Conservation (phyloP, 2,329 filamentous ascomycete species). For the Pseudocercospora fuligena region DNA sequence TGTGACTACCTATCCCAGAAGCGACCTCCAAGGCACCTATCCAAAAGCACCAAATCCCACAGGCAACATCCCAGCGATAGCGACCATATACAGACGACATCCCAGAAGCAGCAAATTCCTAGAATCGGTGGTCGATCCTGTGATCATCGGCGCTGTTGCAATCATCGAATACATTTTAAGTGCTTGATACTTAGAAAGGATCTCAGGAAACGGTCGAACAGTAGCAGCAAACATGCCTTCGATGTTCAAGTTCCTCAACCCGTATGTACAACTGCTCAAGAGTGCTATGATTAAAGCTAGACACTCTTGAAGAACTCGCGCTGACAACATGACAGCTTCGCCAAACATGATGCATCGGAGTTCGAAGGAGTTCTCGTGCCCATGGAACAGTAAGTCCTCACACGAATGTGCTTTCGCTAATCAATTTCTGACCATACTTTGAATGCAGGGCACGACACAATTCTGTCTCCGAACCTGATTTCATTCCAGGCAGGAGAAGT, state of each 20-base stretch:
- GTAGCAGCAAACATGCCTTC: neutral
- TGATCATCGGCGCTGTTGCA: neutral
- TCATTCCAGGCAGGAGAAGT: neutral
- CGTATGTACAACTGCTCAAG: neutral
- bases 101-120: conserved; percentile 3
- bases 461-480: neutral
- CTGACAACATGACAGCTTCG: conserved; percentile 42
- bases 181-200: neutral
- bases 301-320: neutral
- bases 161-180: neutral
- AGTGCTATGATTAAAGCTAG: neutral
- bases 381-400: conserved; percentile 44
- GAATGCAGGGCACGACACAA: neutral
- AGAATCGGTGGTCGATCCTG: neutral
- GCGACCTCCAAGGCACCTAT: neutral
- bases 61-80: neutral
- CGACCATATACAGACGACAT: neutral
- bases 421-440: neutral
- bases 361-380: conserved; percentile 59
- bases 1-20: neutral
- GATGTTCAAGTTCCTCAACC: conserved; percentile 8
- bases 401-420: neutral
- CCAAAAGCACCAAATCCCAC: neutral
- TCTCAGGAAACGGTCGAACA: neutral
- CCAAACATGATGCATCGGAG: conserved; percentile 55